These are phyloP conservation scores for Thelonectria olida DNA, from an alignment of 2,329 filamentous ascomycete genomes.

Conservation along the genomic window DNA sequence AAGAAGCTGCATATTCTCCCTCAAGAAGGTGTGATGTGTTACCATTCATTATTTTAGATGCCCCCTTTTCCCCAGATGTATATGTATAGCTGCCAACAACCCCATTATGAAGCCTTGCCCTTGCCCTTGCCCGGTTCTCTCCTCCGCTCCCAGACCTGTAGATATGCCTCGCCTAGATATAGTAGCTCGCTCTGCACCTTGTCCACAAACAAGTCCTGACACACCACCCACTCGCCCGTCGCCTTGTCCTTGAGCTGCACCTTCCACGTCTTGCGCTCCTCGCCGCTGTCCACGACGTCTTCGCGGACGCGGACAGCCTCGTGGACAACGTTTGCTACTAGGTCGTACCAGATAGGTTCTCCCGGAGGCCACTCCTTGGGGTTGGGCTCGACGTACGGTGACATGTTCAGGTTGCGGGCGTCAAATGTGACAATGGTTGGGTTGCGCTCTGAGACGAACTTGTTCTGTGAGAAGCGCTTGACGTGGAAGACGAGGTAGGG, in stretches of 20 bases:
- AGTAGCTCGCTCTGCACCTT: slow-evolving; percentile 87
- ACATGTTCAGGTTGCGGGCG: slow-evolving; percentile 82
- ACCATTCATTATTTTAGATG: slow-evolving; percentile 17
- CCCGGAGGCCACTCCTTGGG: slow-evolving; percentile 73
- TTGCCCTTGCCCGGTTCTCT: slow-evolving; percentile 57
- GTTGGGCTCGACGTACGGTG: slow-evolving; percentile 91
- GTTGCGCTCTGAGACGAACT: slow-evolving; percentile 95
- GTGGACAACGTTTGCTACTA: slow-evolving; percentile 93
- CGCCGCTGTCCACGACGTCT: slow-evolving; percentile 88
- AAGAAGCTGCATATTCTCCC: background rate
- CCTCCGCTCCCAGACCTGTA: slow-evolving; percentile 95
- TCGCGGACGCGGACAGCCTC: slow-evolving; percentile 81
- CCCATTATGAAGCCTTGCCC: slow-evolving; percentile 30
- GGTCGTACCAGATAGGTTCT: slow-evolving; percentile 92
- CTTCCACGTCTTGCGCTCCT: slow-evolving; percentile 91
- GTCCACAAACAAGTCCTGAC: slow-evolving; percentile 94
- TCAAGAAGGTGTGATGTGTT: slow-evolving; percentile 25
- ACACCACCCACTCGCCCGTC: slow-evolving; percentile 87
- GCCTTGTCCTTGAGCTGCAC: slow-evolving; percentile 87
- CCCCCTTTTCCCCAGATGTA: slow-evolving; percentile 9
- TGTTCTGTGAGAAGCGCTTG: slow-evolving; percentile 96
- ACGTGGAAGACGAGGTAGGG: slow-evolving; percentile 94
- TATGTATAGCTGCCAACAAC: background rate
- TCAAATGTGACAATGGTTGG: slow-evolving; percentile 98
- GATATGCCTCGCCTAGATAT: slow-evolving; percentile 92